Conservation (phyloP, 1,139 yeast species). For the Suhomyces taliae region DNA sequence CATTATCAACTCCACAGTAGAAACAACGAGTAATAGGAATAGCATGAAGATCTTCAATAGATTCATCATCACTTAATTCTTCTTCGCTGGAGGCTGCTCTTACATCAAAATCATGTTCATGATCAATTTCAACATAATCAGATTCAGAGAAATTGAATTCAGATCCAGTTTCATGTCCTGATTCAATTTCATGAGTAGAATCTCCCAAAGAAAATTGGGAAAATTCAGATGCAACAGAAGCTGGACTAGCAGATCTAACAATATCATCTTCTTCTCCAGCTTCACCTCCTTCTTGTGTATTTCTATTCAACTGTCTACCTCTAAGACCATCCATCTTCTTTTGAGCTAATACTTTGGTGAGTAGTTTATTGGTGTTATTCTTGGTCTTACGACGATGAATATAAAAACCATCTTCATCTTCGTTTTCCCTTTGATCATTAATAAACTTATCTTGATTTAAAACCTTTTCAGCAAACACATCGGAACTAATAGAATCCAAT, state of each 20-base stretch:
- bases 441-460: slow-evolving; percentile 30
- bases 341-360: slow-evolving; percentile 22
- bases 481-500: slow-evolving; percentile 76
- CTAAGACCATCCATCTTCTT: slow-evolving; percentile 4
- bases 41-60: slow-evolving; percentile 23
- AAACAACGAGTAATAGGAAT: slow-evolving; percentile 41
- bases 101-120: slow-evolving; percentile 16
- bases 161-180: slow-evolving; percentile 46
- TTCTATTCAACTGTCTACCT: slow-evolving; percentile 4
- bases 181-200: slow-evolving; percentile 35
- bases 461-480: slow-evolving; percentile 78
- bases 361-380: slow-evolving; percentile 21
- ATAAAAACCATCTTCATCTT: slow-evolving; percentile 68
- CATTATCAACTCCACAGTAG: slow-evolving; percentile 40
- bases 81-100: slow-evolving; percentile 5
- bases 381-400: slow-evolving; percentile 32
- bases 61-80: slow-evolving; percentile 18
- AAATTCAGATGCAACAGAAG: slow-evolving; percentile 55
- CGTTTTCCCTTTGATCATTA: slow-evolving; percentile 41
- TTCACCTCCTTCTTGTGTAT: slow-evolving; percentile 2
- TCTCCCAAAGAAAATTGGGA: slow-evolving; percentile 71
- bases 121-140: slow-evolving; percentile 26
- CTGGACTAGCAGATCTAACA: slow-evolving; percentile 50
- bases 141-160: slow-evolving; percentile 49
- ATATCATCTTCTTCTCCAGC: slow-evolving; percentile 11